Evolutionary conservation across 148 eudicot species (phyloP), one percentile per base, ranked within the genome.

Genomic region (Gaultheria prostrata): DNA sequence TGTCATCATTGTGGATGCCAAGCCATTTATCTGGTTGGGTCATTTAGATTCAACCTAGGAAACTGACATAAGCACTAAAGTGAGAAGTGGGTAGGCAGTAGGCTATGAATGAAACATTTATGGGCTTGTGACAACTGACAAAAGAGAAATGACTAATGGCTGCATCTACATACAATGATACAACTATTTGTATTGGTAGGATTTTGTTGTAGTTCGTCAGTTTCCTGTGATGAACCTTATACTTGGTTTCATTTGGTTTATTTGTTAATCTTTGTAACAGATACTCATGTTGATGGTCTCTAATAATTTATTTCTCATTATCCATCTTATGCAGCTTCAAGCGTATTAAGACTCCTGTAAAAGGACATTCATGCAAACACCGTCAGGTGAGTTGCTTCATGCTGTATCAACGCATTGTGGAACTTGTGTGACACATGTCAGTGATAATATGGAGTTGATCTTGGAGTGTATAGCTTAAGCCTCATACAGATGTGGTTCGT

Each of bases 361-460:
- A 96, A 87, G 99, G 99, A 79, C 89, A 88, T 85, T 79, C 83
- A 32, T 96, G 99, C 91, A 96, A 93, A 83, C 99, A 96, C 88
- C 90, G 86, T 88, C 98, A 94, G 95, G 99, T 96, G 71, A 89
- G 80, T 88, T 88, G 83, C 83, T 80, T 79, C 59, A 65, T 82
- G 30, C 20, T 80, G 15, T 35, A 83, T 45, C 53, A 32, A 14
- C 80, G 46, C n/a, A 48, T 51, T n/a, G 8, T 51, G 33, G 50
- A 43, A 53, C 51, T 79, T 53, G 24, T 53, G 24, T 78, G 46
- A 51, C 43, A 50, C 8, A 17, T 78, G 65, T 83, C 61, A 21
- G 21, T 43, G 33, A 63, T 21, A 35, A 32, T 70, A 32, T 70
- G n/a, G 45, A 70, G 43, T 28, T 65, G 35, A 28, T 65, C 17